Conservation (phyloP, 164 flowering plant genomes). For the Vitis cinerea region DNA sequence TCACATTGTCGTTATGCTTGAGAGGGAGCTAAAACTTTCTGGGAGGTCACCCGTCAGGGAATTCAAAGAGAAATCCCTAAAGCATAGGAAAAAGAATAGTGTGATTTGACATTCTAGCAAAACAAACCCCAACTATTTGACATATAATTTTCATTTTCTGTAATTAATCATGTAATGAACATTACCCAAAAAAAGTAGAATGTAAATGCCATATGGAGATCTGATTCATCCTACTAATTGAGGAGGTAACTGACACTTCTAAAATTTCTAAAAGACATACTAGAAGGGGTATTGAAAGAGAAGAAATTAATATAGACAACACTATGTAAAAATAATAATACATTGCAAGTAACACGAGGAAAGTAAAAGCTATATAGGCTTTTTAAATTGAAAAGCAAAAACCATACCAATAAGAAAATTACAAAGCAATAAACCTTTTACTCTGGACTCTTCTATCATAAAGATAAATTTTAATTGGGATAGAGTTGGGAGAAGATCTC, state of each 20-base stretch:
- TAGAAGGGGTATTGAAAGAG: too few species aligned
- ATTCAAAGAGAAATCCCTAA: slow-evolving; percentile 91
- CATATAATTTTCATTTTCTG: background rate
- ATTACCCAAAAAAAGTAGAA: too few species aligned
- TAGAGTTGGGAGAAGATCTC: slow-evolving; percentile 25
- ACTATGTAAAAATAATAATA: too few species aligned
- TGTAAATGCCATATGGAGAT: too few species aligned
- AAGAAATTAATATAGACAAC: too few species aligned
- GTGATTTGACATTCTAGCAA: background rate
- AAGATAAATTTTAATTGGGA: background rate
- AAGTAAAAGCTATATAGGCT: too few species aligned
- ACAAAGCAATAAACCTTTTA: too few species aligned
- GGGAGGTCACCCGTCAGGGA: slow-evolving; percentile 71
- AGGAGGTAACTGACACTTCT: background rate
- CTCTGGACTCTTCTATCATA: too few species aligned
- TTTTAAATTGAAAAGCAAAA: too few species aligned
- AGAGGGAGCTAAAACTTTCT: slow-evolving; percentile 53
- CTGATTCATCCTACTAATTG: background rate
- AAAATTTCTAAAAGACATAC: background rate
- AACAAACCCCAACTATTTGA: background rate
- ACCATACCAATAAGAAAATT: too few species aligned
- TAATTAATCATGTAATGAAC: too few species aligned
- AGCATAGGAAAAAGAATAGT: slow-evolving; percentile 12
- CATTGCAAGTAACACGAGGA: too few species aligned
- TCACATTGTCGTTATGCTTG: slow-evolving; percentile 68